Percentiles rank a stretch among this genome's conserved stretches.
phyloP scores from a whole-genome alignment of 2,329 filamentous ascomycete species.

The Apiospora arundinis region DNA sequence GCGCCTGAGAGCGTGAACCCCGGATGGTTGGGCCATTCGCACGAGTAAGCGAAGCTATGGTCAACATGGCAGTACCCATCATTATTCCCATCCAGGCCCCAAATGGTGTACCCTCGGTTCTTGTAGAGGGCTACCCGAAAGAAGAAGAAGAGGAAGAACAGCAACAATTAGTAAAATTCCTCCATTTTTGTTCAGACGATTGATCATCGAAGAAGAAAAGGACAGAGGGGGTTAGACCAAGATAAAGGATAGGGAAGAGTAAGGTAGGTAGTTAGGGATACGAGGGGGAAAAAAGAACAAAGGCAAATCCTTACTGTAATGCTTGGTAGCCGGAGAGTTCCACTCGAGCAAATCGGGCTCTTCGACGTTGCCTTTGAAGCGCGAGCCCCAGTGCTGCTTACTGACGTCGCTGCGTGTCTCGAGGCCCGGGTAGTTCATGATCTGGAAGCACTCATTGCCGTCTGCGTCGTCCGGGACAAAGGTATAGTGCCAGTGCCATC shows the following conservation, averaged over 20 bases:
- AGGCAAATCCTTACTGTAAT: not conserved
- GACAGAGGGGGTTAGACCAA: too few species aligned
- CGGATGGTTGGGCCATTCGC: not conserved
- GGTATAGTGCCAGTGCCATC: not conserved
- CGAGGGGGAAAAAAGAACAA: not conserved
- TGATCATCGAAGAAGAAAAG: too few species aligned
- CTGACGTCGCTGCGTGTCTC: not conserved
- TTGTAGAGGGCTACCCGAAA: not conserved
- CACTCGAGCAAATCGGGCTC: not conserved
- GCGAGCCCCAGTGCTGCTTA: not conserved
- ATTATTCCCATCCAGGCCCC: not conserved
- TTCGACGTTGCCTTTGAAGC: not conserved
- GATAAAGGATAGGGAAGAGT: too few species aligned
- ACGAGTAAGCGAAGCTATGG: not conserved
- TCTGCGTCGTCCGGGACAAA: not conserved
- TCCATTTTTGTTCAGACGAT: too few species aligned
- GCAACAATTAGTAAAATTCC: too few species aligned
- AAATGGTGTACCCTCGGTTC: not conserved
- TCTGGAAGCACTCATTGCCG: not conserved
- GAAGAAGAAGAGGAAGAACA: too few species aligned
- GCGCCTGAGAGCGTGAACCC: not conserved
- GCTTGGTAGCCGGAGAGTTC: not conserved
- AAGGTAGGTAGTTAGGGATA: too few species aligned
- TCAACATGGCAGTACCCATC: not conserved
- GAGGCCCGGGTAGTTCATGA: not conserved